Evolutionary conservation across 1,284 basidiomycete species (phyloP).

Genomic region (Rhodotorula sp.): DNA sequence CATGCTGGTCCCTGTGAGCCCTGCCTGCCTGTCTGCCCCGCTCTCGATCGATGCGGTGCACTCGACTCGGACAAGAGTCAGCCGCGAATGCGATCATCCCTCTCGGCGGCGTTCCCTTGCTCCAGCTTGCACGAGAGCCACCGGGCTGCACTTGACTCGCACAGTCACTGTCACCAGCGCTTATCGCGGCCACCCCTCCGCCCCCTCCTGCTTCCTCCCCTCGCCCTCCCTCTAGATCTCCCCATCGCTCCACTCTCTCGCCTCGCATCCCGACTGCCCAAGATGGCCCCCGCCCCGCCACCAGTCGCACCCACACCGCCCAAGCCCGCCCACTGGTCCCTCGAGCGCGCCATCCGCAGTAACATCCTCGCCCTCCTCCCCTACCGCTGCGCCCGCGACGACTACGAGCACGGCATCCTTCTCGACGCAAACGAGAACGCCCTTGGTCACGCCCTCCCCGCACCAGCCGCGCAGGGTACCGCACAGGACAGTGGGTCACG

Average conservation of each 20-base stretch:
- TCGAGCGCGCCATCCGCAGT: constrained; percentile 64
- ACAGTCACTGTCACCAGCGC: too few relatives aligned
- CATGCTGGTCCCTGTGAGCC: constrained; percentile 12
- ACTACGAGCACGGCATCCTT: constrained; percentile 79
- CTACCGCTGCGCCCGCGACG: constrained; percentile 94
- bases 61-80: too few relatives aligned
- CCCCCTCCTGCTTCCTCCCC: not conserved
- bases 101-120: too few relatives aligned
- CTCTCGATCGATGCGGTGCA: too few relatives aligned
- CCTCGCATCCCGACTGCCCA: not conserved
- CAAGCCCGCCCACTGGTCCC: constrained; percentile 50
- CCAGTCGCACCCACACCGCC: not conserved
- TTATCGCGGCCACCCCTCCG: not conserved
- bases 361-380: constrained; percentile 92
- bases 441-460: constrained; percentile 78
- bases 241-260: not conserved
- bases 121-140: too few relatives aligned
- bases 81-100: too few relatives aligned
- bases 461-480: constrained; percentile 3
- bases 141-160: too few relatives aligned
- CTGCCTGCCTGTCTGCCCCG: not conserved
- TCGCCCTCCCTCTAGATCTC: not conserved
- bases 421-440: constrained; percentile 98
- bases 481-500: constrained; percentile 17
- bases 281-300: not conserved